These are phyloP conservation scores for Sphagnum magellanicum DNA, from an alignment of 228 moss, liverwort and hornwort genomes.

Conservation along the genomic window DNA sequence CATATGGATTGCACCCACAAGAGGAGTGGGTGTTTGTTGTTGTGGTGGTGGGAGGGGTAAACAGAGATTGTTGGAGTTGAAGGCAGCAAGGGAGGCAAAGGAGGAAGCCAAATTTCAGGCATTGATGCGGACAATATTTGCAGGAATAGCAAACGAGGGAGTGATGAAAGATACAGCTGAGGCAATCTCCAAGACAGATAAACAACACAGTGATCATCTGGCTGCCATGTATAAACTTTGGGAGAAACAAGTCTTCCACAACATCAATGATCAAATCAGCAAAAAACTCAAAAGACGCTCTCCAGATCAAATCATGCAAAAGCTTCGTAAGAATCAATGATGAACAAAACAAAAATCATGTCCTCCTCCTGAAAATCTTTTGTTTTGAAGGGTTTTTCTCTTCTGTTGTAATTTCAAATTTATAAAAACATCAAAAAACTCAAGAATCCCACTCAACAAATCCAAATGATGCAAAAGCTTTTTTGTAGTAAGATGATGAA, in stretches of 20 bases:
- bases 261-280: conserved; percentile 43
- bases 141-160: conserved; percentile 22
- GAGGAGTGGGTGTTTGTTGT: too few relatives aligned
- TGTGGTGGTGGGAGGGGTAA: not conserved
- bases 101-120: conserved; percentile 39
- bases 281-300: conserved; percentile 33
- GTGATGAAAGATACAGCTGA: conserved; percentile 41
- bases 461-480: not conserved
- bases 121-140: conserved; percentile 25
- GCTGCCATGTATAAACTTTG: conserved; percentile 42
- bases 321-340: conserved; percentile 19
- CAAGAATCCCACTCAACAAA: not conserved
- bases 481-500: not conserved
- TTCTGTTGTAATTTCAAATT: not conserved
- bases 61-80: not conserved
- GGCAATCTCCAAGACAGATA: conserved; percentile 18
- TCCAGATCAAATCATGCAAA: conserved; percentile 39
- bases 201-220: conserved; percentile 31
- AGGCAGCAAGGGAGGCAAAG: conserved; percentile 21
- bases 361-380: too few relatives aligned
- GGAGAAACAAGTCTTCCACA: conserved; percentile 41
- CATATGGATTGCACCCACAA: too few relatives aligned
- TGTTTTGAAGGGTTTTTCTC: too few relatives aligned
- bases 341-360: too few relatives aligned
- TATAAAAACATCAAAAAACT: not conserved